These are phyloP conservation scores for Phaffomyces thermotolerans DNA, from an alignment of 805 yeast genomes.

Conservation along the genomic window DNA sequence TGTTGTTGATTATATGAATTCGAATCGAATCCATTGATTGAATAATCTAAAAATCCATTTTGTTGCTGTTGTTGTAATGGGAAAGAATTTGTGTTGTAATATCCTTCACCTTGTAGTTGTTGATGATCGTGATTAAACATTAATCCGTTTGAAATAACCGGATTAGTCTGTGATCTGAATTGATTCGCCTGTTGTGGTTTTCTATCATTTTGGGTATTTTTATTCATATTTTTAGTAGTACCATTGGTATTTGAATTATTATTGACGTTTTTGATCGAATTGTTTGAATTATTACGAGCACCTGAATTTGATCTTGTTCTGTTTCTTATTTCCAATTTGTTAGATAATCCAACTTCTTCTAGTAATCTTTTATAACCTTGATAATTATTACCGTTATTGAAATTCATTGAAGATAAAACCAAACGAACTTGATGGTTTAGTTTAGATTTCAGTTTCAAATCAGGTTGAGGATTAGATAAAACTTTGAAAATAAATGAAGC, in stretches of 20 bases:
- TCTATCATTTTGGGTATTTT: no score
- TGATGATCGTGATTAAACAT: not conserved
- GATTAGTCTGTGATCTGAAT: constrained; percentile 3
- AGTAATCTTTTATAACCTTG: constrained; percentile 80
- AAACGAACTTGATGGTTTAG: constrained; percentile 56
- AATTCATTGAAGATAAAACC: constrained; percentile 52
- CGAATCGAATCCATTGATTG: constrained; percentile 1
- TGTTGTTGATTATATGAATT: constrained; percentile 3
- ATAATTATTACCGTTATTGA: constrained; percentile 29
- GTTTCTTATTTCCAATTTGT: constrained; percentile 15
- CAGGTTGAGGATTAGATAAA: constrained; percentile 63
- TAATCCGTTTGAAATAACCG: not conserved
- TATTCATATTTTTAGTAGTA: no score
- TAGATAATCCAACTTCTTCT: constrained; percentile 79
- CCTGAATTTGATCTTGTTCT: constrained; percentile 20
- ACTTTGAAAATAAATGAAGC: constrained; percentile 75
- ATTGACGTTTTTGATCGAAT: constrained; percentile 9
- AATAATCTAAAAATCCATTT: constrained; percentile 3
- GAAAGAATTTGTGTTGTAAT: not conserved
- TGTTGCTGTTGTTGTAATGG: not conserved
- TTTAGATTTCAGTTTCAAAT: constrained; percentile 46
- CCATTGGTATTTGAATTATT: not conserved
- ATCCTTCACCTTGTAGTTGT: constrained; percentile 1
- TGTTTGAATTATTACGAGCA: constrained; percentile 8
- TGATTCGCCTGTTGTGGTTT: constrained; percentile 6